phyloP scores from a whole-genome alignment of 2,329 filamentous ascomycete species.

The Nothophaeocryptopus gaeumannii region DNA sequence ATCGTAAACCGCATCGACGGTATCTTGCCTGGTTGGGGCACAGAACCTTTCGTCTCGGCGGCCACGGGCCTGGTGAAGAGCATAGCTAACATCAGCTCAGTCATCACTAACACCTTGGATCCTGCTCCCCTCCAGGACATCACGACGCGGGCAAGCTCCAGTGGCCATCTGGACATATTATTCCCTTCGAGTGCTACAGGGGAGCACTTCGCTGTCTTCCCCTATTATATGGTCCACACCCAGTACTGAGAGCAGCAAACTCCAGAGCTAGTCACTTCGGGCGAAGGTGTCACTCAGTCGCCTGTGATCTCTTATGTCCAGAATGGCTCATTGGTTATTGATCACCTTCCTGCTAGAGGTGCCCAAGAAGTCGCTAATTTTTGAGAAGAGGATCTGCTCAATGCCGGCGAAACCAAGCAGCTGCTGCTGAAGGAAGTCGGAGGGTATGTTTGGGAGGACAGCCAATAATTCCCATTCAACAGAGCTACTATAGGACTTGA shows the following conservation, averaged over 20 bases:
- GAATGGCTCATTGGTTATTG: conserved; percentile 36
- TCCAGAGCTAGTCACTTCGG: conserved; percentile 23
- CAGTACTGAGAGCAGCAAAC: conserved; percentile 31
- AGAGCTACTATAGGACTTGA: conserved; percentile 37
- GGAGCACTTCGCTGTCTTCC: conserved; percentile 27
- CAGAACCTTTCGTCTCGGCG: conserved; percentile 27
- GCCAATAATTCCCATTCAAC: conserved; percentile 30
- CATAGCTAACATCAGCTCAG: conserved; percentile 12
- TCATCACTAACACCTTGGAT: conserved; percentile 23
- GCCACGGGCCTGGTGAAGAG: conserved; percentile 14
- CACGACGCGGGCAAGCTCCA: conserved; percentile 23
- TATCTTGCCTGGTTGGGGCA: conserved; percentile 40
- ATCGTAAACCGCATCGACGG: conserved; percentile 30
- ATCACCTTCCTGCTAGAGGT: conserved; percentile 34
- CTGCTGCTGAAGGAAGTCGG: conserved; percentile 27
- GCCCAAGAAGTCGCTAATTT: conserved; percentile 29
- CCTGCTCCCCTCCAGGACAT: conserved; percentile 28
- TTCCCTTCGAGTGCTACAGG: conserved; percentile 24
- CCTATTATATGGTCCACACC: conserved; percentile 32
- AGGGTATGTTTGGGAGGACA: conserved; percentile 37
- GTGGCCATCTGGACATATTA: conserved; percentile 23
- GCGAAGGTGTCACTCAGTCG: conserved; percentile 19
- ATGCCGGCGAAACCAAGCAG: conserved; percentile 22
- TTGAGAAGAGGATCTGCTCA: conserved; percentile 33
- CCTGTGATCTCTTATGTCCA: conserved; percentile 24